Conservation (phyloP, 768 basidiomycete species). For the Lactarius akahatsu region DNA sequence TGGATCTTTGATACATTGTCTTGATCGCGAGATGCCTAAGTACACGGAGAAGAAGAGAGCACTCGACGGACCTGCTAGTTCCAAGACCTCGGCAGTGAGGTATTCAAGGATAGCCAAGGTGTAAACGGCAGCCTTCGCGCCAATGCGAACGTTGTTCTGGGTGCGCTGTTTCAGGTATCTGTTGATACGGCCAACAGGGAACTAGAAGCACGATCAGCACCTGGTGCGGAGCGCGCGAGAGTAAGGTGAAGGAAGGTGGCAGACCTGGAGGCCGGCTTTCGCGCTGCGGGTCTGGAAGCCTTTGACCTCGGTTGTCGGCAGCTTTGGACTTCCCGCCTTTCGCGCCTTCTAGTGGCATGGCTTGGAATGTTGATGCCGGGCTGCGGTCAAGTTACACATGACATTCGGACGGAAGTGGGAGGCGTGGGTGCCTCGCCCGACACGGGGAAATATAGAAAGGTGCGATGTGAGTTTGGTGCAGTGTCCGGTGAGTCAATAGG, state of each 20-base stretch:
- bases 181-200: slow-evolving; percentile 97
- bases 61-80: slow-evolving; percentile 75
- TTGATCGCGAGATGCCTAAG: slow-evolving; percentile 34
- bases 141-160: slow-evolving; percentile 92
- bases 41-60: neutral
- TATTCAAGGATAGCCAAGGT: slow-evolving; percentile 97
- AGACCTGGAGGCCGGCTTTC: slow-evolving; percentile 26
- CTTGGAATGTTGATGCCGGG: neutral
- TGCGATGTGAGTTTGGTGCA: no score
- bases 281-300: slow-evolving; percentile 28
- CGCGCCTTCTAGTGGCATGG: slow-evolving; percentile 19
- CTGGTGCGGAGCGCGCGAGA: no score
- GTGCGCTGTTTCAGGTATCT: slow-evolving; percentile 91
- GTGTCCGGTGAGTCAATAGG: neutral
- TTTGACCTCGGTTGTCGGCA: slow-evolving; percentile 6
- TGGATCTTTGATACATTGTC: slow-evolving; percentile 97
- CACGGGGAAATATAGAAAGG: neutral
- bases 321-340: slow-evolving; percentile 13
- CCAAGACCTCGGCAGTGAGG: slow-evolving; percentile 92
- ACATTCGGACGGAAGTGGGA: neutral
- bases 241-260: neutral
- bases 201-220: slow-evolving; percentile 44
- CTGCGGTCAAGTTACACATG: neutral
- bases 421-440: neutral
- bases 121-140: slow-evolving; percentile 97